Evolutionary conservation across 2,329 filamentous ascomycete species (phyloP).

Genomic region (Zalaria obscura): DNA sequence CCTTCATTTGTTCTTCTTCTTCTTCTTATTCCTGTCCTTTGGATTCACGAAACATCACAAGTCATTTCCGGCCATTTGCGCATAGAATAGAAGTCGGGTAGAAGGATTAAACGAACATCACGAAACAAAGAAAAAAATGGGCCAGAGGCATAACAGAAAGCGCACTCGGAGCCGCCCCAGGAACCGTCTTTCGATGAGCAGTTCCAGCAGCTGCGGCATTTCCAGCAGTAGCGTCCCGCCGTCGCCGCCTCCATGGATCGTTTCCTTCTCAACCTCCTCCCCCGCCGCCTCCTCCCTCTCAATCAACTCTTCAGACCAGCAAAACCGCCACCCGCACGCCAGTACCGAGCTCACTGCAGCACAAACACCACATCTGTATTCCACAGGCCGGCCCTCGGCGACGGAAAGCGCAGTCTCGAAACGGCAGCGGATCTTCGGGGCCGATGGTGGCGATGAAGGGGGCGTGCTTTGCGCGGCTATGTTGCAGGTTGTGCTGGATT

Average conservation of each 20-base stretch:
- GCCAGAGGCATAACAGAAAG: constrained; percentile 29
- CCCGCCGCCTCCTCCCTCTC: no score
- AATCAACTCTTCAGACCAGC: no score
- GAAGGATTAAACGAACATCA: no score
- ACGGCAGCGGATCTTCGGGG: constrained; percentile 24
- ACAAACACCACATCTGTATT: no score
- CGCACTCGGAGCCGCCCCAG: constrained; percentile 25
- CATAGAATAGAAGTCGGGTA: no score
- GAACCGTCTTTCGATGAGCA: constrained; percentile 1
- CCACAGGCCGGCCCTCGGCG: no score
- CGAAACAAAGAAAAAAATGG: constrained; percentile 14
- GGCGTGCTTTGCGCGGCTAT: constrained; percentile 26
- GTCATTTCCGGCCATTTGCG: no score
- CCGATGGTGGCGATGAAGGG: constrained; percentile 24
- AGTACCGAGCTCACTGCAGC: no score
- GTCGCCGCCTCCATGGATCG: background rate
- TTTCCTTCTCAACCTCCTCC: background rate
- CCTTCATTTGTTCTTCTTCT: no score
- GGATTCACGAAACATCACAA: no score
- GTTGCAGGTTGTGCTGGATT: constrained; percentile 28
- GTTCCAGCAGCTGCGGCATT: background rate
- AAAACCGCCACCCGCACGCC: no score
- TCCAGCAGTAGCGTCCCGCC: background rate
- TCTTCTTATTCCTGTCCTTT: no score
- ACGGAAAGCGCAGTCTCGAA: constrained; percentile 1